Base-by-base conservation (phyloP, 1,139 yeast genomes). In the Kodamaea suecica region DNA sequence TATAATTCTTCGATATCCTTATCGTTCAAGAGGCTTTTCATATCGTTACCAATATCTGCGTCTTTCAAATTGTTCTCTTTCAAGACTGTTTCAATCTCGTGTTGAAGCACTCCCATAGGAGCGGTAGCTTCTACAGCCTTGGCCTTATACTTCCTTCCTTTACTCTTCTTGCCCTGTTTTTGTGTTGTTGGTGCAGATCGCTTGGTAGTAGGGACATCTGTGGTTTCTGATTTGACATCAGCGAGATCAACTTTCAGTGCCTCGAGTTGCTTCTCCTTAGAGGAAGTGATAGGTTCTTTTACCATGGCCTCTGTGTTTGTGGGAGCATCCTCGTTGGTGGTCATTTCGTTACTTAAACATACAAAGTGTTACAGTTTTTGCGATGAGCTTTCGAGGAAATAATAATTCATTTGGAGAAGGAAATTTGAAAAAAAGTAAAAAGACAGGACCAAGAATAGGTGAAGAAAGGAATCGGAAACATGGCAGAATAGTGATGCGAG, bases 51-150 rank as follows among this genome's bases (percentile, higher is more conserved):
- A 20, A 84, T 70, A 16, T 72, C 68, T 0, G 66, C 75, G 23
- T 62, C 62, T 0, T 67, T 59, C 30, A 84, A 57, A 9, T 58
- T 53, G 35, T 71, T 53, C 14, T 65, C 61, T 19, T 58, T 49
- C 30, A 84, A 57, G 14, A 90, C 51, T 34, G 76, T 79, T 25
- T 75, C 69, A 41, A 92, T 84, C 55, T 92, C 97, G 44, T 66
- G 68, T 41, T 79, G 76, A 32, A 92, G 67, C 3, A 87, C 85
- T 3, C 97, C 97, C 33, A 80, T 64, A 9, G 95, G 87, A 1
- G 94, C 74, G 0, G 95, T 84, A 10, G 84, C 73, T 39, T 90
- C 97, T 8, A 73, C 72, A 7, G 70, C 72, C 47, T 81, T 81
- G 16, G 74, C 68, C 55, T 76, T 80, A 55, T 78, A 79, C 45